Percentiles rank a stretch among this genome's conserved stretches.
Conservation (phyloP, 148 eudicot species). For the Polygonum aviculare region DNA sequence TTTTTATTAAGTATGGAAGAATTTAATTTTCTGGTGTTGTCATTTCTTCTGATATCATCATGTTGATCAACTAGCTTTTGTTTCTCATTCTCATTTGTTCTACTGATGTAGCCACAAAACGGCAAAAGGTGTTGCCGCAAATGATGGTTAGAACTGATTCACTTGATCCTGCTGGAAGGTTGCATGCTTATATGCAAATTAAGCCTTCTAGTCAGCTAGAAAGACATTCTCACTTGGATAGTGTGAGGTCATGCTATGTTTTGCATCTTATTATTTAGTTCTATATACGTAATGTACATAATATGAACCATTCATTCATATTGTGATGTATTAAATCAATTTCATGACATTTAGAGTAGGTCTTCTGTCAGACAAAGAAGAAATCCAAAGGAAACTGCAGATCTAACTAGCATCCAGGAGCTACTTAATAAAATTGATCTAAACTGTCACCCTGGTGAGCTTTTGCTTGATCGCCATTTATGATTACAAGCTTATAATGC, state of each 20-base stretch:
- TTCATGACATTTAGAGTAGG: conserved; percentile 29
- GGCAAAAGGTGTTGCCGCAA: conserved; percentile 57
- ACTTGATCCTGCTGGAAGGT: conserved; percentile 87
- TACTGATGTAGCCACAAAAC: conserved; percentile 30
- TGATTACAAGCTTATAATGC: neutral
- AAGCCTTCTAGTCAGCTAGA: conserved; percentile 53
- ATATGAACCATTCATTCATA: neutral
- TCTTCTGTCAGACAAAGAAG: conserved; percentile 83
- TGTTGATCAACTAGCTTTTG: neutral
- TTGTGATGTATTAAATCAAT: neutral
- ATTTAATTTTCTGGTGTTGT: neutral
- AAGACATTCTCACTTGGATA: conserved; percentile 41
- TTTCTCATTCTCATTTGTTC: conserved; percentile 8
- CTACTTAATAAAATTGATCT: conserved; percentile 60
- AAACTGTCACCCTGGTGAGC: conserved; percentile 62
- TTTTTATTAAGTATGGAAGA: neutral
- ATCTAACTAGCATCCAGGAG: conserved; percentile 86
- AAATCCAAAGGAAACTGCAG: conserved; percentile 87
- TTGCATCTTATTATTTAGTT: neutral
- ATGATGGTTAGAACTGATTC: conserved; percentile 87
- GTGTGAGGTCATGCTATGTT: conserved; percentile 46
- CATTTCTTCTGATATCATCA: neutral
- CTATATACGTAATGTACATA: neutral
- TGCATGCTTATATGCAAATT: conserved; percentile 88
- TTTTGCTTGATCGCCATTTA: conserved; percentile 1